A percentile compares a stretch with the other conserved stretches of the same genome.
Evolutionary conservation across 78 protist genomes (phyloP).

Genomic region (slime mould (Dictyostelium discoideum)): DNA sequence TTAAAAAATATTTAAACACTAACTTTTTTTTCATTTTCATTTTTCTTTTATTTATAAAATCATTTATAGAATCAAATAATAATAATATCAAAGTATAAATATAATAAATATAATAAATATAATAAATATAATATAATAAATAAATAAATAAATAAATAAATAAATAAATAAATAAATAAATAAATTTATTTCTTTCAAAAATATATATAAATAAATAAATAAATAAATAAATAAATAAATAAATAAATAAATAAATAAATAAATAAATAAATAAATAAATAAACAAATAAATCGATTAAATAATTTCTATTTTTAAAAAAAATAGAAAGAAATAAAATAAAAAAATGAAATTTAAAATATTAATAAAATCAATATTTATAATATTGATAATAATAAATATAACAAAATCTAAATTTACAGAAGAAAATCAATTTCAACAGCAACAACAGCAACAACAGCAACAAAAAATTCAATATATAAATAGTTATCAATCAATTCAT

Average conservation of each 20-base stretch:
- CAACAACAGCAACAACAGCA: slow-evolving; percentile 2
- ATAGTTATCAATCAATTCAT: neutral
- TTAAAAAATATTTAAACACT: neutral
- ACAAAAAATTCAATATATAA: neutral
- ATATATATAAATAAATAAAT: too few species aligned
- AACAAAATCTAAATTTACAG: neutral
- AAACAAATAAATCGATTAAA: neutral
- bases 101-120: too few species aligned
- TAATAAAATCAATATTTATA: neutral
- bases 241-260: neutral
- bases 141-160: neutral
- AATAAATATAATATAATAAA: too few species aligned
- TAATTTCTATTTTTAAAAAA: neutral
- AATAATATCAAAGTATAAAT: neutral
- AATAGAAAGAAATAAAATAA: neutral
- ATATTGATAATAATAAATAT: neutral
- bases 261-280: too few species aligned
- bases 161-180: neutral
- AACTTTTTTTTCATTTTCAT: neutral
- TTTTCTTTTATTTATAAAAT: too few species aligned
- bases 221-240: neutral
- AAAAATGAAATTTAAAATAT: neutral
- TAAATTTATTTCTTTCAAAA: too few species aligned
- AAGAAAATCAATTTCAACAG: neutral
- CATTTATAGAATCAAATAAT: neutral